These are phyloP conservation scores for Cordia subcordata DNA, from an alignment of 257 asterid genomes.

Conservation along the genomic window DNA sequence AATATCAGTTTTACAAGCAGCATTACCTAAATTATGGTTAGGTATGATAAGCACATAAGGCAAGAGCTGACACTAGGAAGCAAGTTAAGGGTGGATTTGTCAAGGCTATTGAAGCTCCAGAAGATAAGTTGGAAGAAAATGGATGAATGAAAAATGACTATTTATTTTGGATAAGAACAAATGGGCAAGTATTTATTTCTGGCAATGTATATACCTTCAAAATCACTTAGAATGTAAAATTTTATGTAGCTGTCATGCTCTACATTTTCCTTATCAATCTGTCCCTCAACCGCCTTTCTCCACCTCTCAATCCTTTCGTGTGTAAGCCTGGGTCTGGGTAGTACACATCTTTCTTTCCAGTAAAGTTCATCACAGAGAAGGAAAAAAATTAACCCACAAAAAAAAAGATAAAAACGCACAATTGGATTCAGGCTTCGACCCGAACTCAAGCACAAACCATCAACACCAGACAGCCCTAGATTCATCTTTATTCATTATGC, in stretches of 20 bases:
- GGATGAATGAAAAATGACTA: slow-evolving; percentile 1
- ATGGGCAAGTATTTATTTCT: slow-evolving; percentile 6
- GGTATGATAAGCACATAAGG: slow-evolving; percentile 90
- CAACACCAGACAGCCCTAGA: no score
- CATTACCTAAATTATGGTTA: slow-evolving; percentile 15
- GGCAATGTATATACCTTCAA: slow-evolving; percentile 33
- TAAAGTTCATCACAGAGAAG: no score
- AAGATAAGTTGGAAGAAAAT: slow-evolving; percentile 22
- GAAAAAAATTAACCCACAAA: no score
- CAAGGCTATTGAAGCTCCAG: slow-evolving; percentile 67
- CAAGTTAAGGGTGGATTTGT: slow-evolving; percentile 94
- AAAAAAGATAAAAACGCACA: no score
- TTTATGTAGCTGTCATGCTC: slow-evolving; percentile 14
- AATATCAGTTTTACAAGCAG: slow-evolving; percentile 4
- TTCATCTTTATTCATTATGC: no score
- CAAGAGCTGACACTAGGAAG: slow-evolving; percentile 93
- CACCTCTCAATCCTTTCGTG: not conserved
- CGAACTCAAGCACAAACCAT: no score
- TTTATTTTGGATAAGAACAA: no score
- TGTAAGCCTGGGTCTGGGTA: no score
- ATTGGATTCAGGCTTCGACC: no score
- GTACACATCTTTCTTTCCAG: no score
- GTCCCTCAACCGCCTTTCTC: not conserved
- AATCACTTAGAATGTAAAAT: slow-evolving; percentile 26
- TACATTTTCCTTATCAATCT: slow-evolving; percentile 5